These are phyloP conservation scores for Magnusiomyces ingens DNA, from an alignment of 1,139 yeast species.

Conservation along the genomic window DNA sequence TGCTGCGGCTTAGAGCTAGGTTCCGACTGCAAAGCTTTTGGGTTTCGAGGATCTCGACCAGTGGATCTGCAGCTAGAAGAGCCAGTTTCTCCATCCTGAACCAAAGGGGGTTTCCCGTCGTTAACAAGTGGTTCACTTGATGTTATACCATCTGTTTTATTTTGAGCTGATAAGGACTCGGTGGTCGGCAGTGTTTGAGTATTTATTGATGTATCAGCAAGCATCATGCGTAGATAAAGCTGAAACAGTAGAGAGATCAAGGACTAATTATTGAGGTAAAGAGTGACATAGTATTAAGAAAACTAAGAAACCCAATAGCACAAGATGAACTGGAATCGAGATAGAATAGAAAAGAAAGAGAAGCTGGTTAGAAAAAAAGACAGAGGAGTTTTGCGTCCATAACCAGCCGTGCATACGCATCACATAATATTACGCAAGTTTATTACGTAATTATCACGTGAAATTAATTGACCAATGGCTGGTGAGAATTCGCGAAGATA, in stretches of 20 bases:
- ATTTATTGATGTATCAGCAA: constrained; percentile 1
- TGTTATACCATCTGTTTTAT: no score
- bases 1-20: background rate
- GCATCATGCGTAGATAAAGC: background rate
- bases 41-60: background rate
- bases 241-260: background rate
- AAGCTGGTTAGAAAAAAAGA: background rate
- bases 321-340: background rate
- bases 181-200: no score
- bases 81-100: constrained; percentile 6
- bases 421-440: background rate
- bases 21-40: background rate
- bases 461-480: background rate
- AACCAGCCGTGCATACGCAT: background rate
- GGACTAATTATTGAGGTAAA: background rate
- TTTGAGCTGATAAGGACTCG: no score
- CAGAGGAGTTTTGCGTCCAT: background rate
- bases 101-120: no score
- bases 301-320: background rate
- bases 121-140: no score
- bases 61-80: background rate
- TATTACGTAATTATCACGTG: background rate
- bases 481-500: background rate
- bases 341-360: no score
- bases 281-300: background rate